These are phyloP conservation scores for Sugiyamaella boreocaroliniensis DNA, from an alignment of 805 yeast genomes.

Conservation along the genomic window DNA sequence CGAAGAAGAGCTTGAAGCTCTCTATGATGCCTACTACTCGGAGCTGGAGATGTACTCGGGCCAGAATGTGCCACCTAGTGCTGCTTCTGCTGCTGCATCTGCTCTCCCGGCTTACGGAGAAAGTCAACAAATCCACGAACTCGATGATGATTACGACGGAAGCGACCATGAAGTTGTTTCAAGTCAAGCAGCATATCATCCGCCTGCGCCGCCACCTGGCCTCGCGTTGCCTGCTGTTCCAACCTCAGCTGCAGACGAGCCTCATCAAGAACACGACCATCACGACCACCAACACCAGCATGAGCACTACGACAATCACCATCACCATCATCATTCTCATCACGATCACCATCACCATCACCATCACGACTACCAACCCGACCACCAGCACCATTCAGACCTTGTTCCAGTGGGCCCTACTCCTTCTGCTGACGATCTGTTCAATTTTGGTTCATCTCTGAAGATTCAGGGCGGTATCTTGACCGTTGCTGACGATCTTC, in stretches of 20 bases:
- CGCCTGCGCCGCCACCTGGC: neutral
- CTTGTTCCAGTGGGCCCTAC: neutral
- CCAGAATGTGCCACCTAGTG: neutral
- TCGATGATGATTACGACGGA: slow-evolving; percentile 9
- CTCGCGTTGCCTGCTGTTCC: neutral
- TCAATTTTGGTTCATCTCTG: slow-evolving; percentile 27
- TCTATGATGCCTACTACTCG: slow-evolving; percentile 63
- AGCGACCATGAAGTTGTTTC: slow-evolving; percentile 1
- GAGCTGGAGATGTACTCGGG: slow-evolving; percentile 32
- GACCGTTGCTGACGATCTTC: slow-evolving; percentile 71
- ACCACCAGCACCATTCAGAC: slow-evolving; percentile 3
- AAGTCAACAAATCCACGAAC: neutral
- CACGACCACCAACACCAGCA: slow-evolving; percentile 11
- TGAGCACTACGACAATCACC: slow-evolving; percentile 10
- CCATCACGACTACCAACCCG: slow-evolving; percentile 6
- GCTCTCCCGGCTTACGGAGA: neutral
- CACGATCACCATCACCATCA: slow-evolving; percentile 11
- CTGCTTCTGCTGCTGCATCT: no score
- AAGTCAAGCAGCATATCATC: neutral
- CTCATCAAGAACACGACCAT: slow-evolving; percentile 10
- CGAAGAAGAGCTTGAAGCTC: slow-evolving; percentile 67
- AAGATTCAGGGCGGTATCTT: slow-evolving; percentile 39
- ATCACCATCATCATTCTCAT: slow-evolving; percentile 10
- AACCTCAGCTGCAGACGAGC: neutral
- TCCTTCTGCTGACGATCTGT: slow-evolving; percentile 13